phyloP scores from a whole-genome alignment of 441 rosid genomes.

The Adansonia gregorii region DNA sequence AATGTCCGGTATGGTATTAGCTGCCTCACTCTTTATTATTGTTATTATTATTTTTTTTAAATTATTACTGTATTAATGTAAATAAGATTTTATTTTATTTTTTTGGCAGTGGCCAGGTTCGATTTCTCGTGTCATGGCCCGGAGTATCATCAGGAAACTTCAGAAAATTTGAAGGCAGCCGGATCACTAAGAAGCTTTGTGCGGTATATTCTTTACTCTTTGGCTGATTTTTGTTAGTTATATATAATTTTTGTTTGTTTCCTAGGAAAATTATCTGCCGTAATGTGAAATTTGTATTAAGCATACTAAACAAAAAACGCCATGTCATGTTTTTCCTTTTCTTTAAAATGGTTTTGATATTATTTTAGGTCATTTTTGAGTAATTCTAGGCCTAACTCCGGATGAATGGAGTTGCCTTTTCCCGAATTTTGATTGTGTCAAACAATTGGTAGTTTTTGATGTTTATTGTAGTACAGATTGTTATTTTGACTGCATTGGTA shows the following conservation, averaged over 20 bases:
- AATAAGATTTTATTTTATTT: background rate
- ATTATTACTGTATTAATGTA: background rate
- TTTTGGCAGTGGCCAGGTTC: slow-evolving; percentile 74
- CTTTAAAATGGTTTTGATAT: background rate
- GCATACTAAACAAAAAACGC: background rate
- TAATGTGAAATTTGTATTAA: background rate
- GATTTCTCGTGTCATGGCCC: slow-evolving; percentile 89
- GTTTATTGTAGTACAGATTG: background rate
- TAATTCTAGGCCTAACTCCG: background rate
- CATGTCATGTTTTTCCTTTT: background rate
- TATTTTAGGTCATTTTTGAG: background rate
- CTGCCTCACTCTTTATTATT: background rate
- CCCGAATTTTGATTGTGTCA: slow-evolving; percentile 9
- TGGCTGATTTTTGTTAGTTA: background rate
- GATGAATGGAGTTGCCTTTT: background rate
- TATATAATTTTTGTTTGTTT: background rate
- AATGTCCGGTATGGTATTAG: slow-evolving; percentile 72
- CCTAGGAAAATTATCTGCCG: background rate
- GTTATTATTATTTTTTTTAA: background rate
- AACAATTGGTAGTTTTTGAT: background rate
- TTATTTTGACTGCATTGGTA: background rate
- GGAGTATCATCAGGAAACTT: slow-evolving; percentile 84
- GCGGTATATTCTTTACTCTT: slow-evolving; percentile 59
- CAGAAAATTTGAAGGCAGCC: slow-evolving; percentile 84
- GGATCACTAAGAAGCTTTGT: slow-evolving; percentile 91